Percentiles rank a stretch among this genome's conserved stretches.
These are phyloP conservation scores for Cymodocea nodosa DNA, from an alignment of 116 monocot genomes.

Conservation along the genomic window DNA sequence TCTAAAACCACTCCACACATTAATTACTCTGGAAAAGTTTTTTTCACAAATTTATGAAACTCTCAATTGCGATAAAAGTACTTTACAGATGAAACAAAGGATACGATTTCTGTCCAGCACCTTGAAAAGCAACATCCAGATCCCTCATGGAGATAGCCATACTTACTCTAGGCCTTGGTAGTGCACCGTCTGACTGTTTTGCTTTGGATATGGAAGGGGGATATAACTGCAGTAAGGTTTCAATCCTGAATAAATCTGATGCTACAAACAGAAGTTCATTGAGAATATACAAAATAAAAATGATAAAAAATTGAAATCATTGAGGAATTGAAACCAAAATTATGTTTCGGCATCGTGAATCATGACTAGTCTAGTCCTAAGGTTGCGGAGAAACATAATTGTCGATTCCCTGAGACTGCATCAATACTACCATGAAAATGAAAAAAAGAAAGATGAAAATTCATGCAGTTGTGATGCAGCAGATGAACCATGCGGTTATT, in stretches of 20 bases:
- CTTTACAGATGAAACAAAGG: constrained; percentile 16
- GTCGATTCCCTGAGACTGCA: no score
- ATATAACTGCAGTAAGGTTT: constrained; percentile 20
- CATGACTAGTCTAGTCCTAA: no score
- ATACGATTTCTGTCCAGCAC: constrained; percentile 92
- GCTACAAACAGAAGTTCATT: not conserved
- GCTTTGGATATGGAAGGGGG: constrained; percentile 21
- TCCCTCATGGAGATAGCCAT: constrained; percentile 91
- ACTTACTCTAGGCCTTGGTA: constrained; percentile 10
- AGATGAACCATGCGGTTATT: no score
- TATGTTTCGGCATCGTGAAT: no score
- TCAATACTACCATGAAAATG: no score
- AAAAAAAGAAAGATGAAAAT: no score
- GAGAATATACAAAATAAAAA: not conserved
- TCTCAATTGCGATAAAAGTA: not conserved
- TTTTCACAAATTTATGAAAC: not conserved
- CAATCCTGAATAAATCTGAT: not conserved
- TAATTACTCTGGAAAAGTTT: not conserved
- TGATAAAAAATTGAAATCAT: not conserved
- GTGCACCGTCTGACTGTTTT: constrained; percentile 19
- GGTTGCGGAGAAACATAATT: no score
- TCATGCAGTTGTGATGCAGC: no score
- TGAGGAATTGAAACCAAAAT: no score
- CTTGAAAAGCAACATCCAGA: constrained; percentile 81
- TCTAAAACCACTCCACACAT: not conserved